Conservation (phyloP, 108 stramenopile genomes). For the Nitzschia sp. region DNA sequence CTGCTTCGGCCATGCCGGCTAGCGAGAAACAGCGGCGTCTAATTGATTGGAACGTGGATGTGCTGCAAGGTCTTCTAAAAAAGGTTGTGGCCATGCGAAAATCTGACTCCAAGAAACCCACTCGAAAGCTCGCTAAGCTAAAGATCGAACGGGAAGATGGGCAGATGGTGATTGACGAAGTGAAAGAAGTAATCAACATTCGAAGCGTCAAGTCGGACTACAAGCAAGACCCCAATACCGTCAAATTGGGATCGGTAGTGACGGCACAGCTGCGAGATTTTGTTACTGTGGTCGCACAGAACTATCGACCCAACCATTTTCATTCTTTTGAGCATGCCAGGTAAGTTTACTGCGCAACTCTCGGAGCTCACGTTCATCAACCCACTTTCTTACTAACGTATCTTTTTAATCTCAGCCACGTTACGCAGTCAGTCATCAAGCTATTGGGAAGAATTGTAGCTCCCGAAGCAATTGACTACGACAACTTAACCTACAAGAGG, state of each 20-base stretch:
- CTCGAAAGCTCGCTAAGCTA: conserved; percentile 1
- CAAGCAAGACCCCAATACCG: conserved; percentile 10
- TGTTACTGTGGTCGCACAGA: conserved; percentile 3
- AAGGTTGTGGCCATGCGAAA: conserved; percentile 11
- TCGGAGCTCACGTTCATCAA: not conserved
- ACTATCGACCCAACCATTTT: conserved; percentile 17
- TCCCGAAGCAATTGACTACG: conserved; percentile 11
- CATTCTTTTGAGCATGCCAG: conserved; percentile 18
- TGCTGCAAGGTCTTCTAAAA: not conserved
- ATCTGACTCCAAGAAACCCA: not conserved
- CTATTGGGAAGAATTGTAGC: conserved; percentile 15
- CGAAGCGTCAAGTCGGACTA: not conserved
- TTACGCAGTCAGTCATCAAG: conserved; percentile 10
- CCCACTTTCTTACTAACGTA: not conserved
- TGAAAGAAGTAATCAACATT: conserved; percentile 22
- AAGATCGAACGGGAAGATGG: not conserved
- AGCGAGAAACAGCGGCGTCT: conserved; percentile 4
- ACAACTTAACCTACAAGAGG: not conserved
- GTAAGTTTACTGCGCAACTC: conserved; percentile 1
- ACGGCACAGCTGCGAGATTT: conserved; percentile 2
- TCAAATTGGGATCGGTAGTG: not conserved
- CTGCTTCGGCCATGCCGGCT: not conserved
- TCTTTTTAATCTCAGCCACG: conserved; percentile 3
- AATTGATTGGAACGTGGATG: conserved; percentile 25
- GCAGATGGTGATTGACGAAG: conserved; percentile 14